Base-by-base conservation (phyloP, 305 asterid genomes). In the Ruellia speciosa region DNA sequence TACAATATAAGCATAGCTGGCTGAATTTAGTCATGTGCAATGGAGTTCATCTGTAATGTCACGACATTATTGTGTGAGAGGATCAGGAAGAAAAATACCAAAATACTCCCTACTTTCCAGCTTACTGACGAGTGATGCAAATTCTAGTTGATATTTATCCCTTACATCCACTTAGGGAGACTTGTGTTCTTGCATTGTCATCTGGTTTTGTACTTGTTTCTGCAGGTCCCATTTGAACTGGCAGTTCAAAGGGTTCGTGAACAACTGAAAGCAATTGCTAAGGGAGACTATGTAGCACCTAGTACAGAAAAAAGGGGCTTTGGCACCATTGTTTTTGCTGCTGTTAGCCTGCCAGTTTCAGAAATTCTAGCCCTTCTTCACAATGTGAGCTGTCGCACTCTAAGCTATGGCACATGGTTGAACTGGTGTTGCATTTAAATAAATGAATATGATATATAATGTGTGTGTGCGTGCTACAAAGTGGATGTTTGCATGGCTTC, bases 311-410 rank as follows among this genome's bases (percentile, higher is more conserved):
- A 63, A 71, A 72, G 94, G 64, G 81, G 71, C 51, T 70, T 84
- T 52, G 95, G 88, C 24, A 56, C 81, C 62, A 88, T 86, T 7
- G 83, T 79, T 62, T 88, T 72, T 70, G 97, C 95, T 48, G 97
- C 96, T 52, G 79, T 92, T 65, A 81, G 61, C 63, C 81, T 92
- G 52, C 94, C 96, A 6, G 85, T 78, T 69, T 31, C 86, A 47
- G 96, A 86, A 59, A 71, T 92, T 64, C 66, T 66, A 13, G 69
- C 48, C 68, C 83, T 86, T 69, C 79, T 92, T 47, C 54, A 58
- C 47, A 63, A 50, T 56, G 94, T 88, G 76, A 81, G 97, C 65
- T 52, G 16, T 31, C 17, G 62, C 12, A 18, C 34, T 35, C 14
- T 17, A 31, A 12, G 11, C 6, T 18, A 10, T 2, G 6, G 6